These are phyloP conservation scores for Phytophthora vignae DNA, from an alignment of 352 stramenopile genomes.

Conservation along the genomic window DNA sequence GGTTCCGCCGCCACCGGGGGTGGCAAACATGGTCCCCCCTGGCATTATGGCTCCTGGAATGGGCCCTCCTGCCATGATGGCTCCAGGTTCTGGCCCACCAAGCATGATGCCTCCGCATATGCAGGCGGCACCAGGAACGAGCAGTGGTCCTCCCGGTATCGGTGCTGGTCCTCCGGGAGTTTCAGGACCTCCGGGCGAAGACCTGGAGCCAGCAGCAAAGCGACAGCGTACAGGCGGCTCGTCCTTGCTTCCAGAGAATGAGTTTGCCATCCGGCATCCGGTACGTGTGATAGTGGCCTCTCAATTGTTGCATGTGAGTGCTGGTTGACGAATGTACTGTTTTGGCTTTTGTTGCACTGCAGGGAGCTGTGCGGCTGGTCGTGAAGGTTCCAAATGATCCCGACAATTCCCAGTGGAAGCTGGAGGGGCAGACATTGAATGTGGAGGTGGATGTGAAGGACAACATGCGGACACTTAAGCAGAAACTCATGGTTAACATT, in stretches of 20 bases:
- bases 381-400: constrained; percentile 90
- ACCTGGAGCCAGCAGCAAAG: constrained; percentile 70
- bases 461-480: constrained; percentile 93
- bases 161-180: constrained; percentile 48
- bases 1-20: constrained; percentile 25
- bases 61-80: constrained; percentile 31
- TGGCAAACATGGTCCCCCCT: constrained; percentile 30
- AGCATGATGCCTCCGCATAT: constrained; percentile 35
- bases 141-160: constrained; percentile 39
- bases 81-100: constrained; percentile 13
- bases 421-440: constrained; percentile 93
- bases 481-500: constrained; percentile 77
- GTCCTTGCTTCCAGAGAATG: constrained; percentile 77
- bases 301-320: neutral
- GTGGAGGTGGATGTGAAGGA: constrained; percentile 90
- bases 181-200: constrained; percentile 38
- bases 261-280: constrained; percentile 80
- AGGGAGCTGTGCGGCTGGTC: constrained; percentile 73
- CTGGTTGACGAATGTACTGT: constrained; percentile 11
- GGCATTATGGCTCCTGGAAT: constrained; percentile 41
- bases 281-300: constrained; percentile 40
- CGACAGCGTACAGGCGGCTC: constrained; percentile 70
- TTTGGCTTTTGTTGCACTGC: constrained; percentile 6
- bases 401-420: constrained; percentile 92
- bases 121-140: constrained; percentile 33